Base-by-base conservation (phyloP, 352 stramenopile genomes). In the Chrysophaeum taylorii region DNA sequence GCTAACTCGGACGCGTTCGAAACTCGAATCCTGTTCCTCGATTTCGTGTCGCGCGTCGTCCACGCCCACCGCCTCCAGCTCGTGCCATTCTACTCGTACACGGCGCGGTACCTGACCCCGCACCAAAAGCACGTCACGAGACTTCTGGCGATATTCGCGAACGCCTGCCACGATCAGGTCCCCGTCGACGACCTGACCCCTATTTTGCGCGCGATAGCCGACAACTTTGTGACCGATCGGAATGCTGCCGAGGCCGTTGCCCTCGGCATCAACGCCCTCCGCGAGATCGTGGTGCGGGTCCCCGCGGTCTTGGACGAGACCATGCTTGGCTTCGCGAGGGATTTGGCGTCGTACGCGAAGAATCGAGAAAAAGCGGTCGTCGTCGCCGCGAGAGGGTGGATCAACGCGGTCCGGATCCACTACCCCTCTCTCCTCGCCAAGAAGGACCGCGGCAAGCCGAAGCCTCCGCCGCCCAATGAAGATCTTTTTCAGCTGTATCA, bases 11-110 rank as follows among this genome's bases (percentile, higher is more conserved):
- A 84, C 69, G 79, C 82, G 31, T 91, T 89, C 72, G 79, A 97
- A 72, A 85, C 93, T 54, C 96, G 96, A 73, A 83, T 98, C 62
- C 81, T 98, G 27, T 96, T 98, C 88, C 96, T 99, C 84, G 97
- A 98, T 82, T 97, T 98, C 76, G 95, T 98, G 52, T 93, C 91
- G 18, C 87, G 94, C 18, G 77, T 98, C 36, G 80, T 97, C 5
- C 94, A 94, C n/a, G 94, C 96, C 76, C 94, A 99, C 81, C 94
- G 97, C 78, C 82, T 99, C 48, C 81, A 98, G 38, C 73, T 99
- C 57, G 82, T 98, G 50, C 85, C 86, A 36, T 92, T 98, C 71
- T 98, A 98, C 84, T 87, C 93, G 37, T 88, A 98, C 64, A 75
- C 98, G 54, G 92, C 97, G 82, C 89, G 93, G 14, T 95, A 94